A percentile compares a stretch with the other conserved stretches of the same genome.
Conservation (phyloP, 2,329 filamentous ascomycete species). For the Aspergillus fumigatus region DNA sequence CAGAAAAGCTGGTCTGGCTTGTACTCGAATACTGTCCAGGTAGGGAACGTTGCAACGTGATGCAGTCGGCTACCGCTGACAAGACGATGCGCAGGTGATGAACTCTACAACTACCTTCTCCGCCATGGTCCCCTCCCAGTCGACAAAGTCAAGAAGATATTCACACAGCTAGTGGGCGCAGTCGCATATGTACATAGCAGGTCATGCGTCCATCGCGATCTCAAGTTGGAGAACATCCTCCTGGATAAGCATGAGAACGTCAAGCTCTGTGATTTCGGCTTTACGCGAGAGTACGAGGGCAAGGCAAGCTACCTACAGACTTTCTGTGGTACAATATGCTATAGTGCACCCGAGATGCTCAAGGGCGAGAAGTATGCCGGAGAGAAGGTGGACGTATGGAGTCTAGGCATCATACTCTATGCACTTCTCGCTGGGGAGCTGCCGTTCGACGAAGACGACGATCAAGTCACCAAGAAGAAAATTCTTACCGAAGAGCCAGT, state of each 20-base stretch:
- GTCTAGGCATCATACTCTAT: slow-evolving; percentile 86
- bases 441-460: slow-evolving; percentile 94
- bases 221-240: slow-evolving; percentile 95
- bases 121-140: slow-evolving; percentile 77
- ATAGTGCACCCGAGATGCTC: slow-evolving; percentile 96
- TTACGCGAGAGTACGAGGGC: slow-evolving; percentile 94
- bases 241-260: slow-evolving; percentile 97
- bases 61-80: slow-evolving; percentile 6
- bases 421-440: slow-evolving; percentile 75
- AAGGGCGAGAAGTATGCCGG: slow-evolving; percentile 97
- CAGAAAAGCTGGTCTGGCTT: slow-evolving; percentile 90
- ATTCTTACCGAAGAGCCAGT: slow-evolving; percentile 83
- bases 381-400: slow-evolving; percentile 98
- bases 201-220: slow-evolving; percentile 90
- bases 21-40: slow-evolving; percentile 94
- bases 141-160: slow-evolving; percentile 89
- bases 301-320: slow-evolving; percentile 93
- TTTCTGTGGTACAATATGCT: slow-evolving; percentile 96
- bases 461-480: slow-evolving; percentile 75
- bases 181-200: slow-evolving; percentile 94
- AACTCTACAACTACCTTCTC: slow-evolving; percentile 93
- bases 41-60: slow-evolving; percentile 36
- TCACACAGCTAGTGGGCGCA: slow-evolving; percentile 90
- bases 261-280: slow-evolving; percentile 96
- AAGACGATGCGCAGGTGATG: slow-evolving; percentile 62